Evolutionary conservation across 345 rosid genomes (phyloP), one percentile per base, ranked within the genome.

Genomic region (Brassica cretica): DNA sequence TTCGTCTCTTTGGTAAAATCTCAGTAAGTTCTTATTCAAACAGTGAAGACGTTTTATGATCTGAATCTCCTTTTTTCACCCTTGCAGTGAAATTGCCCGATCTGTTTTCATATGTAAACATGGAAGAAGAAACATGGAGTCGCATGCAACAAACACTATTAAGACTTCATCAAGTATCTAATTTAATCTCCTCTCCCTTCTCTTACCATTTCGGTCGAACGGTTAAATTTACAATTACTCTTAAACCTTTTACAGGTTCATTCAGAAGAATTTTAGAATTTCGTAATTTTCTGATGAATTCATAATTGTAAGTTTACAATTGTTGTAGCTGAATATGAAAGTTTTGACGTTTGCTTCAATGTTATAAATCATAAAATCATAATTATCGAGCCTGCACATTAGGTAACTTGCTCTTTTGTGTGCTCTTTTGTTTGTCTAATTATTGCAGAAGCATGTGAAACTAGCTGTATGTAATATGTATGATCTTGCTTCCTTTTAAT

Each of bases 11-110:
- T 79, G 96, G 93, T 91, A 87, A 67, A 61, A 12, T 29, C 69
- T 15, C 46, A 67, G 44, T 4, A 70, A 27, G 14, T n/a, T 37
- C 30, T 19, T 53, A 18, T 65, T 64, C 8, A 1, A 27, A 65
- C 58, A 65, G 37, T 32, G 37, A 32, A 35, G 24, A 1, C 6
- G 5, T 9, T 9, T 14, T 9, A 58, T 61, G 29, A 72, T 59
- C 30, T n/a, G 15, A 59, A 19, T 15, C 0, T 8, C 55, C 10
- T 14, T 27, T 3, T 63, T 15, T 1, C 19, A 35, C 41, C 41
- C 8, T 19, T 75, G 83, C 97, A 93, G 99, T 95, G 73, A 95
- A 95, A 81, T 85, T 95, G 60, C 98, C 98, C 2, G 97, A 90
- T 86, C 88, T 95, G 56, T 75, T 95, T 82, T 85, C 92, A 65